Conservation (phyloP, 176 grass and related monocot species). For the Lolium rigidum region DNA sequence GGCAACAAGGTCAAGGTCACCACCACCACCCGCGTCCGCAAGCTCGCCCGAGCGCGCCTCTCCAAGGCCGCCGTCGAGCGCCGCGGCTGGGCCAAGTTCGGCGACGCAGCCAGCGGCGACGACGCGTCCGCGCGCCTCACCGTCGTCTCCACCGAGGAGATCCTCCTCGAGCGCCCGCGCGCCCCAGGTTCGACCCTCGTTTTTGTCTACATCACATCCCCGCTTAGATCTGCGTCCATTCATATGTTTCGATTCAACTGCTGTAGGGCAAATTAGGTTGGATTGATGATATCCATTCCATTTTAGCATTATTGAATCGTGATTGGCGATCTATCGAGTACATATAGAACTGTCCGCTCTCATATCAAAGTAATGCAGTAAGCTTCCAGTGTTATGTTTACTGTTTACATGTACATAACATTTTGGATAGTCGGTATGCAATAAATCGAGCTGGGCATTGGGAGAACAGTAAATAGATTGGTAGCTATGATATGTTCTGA, state of each 20-base stretch:
- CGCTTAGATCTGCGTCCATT: background rate
- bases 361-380: too few relatives aligned
- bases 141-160: conserved; percentile 75
- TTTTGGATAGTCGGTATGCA: background rate
- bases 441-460: background rate
- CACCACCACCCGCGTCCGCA: conserved; percentile 69
- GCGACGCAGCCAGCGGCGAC: conserved; percentile 30
- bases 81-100: conserved; percentile 20
- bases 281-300: background rate
- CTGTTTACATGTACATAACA: background rate
- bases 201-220: background rate
- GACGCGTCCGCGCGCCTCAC: conserved; percentile 54
- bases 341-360: background rate
- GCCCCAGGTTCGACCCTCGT: conserved; percentile 49
- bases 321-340: background rate
- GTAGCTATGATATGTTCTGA: background rate
- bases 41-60: conserved; percentile 12
- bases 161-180: conserved; percentile 63
- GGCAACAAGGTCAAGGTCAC: conserved; percentile 85
- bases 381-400: too few relatives aligned
- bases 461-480: background rate
- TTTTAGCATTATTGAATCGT: background rate
- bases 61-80: conserved; percentile 32
- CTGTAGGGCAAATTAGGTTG: background rate
- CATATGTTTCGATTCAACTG: background rate